Evolutionary conservation across 2,329 filamentous ascomycete genomes (phyloP), one percentile per base, ranked within the genome.

Genomic region (Amesomyces nigricolor): DNA sequence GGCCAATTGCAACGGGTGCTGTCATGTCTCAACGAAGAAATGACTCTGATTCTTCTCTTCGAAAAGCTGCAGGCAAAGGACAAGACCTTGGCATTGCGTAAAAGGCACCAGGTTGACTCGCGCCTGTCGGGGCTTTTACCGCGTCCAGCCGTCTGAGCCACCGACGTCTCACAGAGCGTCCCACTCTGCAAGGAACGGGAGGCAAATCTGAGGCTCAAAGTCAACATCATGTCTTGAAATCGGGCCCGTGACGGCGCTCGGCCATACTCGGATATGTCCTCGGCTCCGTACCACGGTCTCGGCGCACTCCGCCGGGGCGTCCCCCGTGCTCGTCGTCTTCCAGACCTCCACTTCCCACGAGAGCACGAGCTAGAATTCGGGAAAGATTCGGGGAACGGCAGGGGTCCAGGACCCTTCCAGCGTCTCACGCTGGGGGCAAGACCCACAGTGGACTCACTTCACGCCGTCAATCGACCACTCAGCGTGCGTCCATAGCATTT

Each of bases 371-470:
- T 35, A 29, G 45, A 10, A 11, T 26, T 42, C 11, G 38, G 47
- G 42, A 29, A 30, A 35, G 32, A 53, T 45, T 26, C 22, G 22
- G 22, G 22, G 22, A 26, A 26, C 4, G 32, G 32, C 47, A 16
- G 42, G n/a, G 17, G 11, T 16, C 39, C 17, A 16, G 45, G 35
- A 26, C 51, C 51, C 42, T 55, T 46, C 22, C 39, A 19, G 16
- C 42, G 38, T 51, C 53, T 50, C 54, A 56, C 40, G 47, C 35
- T 47, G 42, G 42, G 13, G 22, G 8, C 1, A 42, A 39, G 57
- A 56, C 54, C 59, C 59, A 59, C 54, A n/a, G 51, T 54, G 53
- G 57, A n/a, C 37, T 48, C 47, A n/a, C 42, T 29, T 38, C 22
- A 26, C 26, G 40, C 32, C 16, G 16, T 14, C 26, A 51, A 56